phyloP scores from a whole-genome alignment of 148 eudicot genomes.

The Cornus kousa region DNA sequence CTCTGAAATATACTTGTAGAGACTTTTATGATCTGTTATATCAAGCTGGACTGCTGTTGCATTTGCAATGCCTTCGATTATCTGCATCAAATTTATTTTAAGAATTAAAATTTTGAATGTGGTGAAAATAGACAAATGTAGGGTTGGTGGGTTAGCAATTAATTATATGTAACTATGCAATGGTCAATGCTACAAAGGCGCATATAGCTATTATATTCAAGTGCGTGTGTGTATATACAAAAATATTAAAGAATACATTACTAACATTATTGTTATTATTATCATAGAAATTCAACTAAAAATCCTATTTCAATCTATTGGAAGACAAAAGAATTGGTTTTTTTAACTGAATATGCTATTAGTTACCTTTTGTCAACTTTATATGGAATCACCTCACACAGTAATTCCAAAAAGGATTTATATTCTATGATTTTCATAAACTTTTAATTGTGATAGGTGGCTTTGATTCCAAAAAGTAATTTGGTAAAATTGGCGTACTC shows the following conservation, averaged over 20 bases:
- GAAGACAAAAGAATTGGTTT: background rate
- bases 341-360: background rate
- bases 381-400: background rate
- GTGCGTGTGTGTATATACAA: background rate
- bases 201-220: no score
- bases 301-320: background rate
- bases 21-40: constrained; percentile 53
- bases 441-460: no score
- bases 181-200: no score
- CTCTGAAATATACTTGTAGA: constrained; percentile 65
- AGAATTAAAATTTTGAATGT: background rate
- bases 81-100: constrained; percentile 39
- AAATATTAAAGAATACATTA: background rate
- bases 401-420: no score
- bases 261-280: background rate
- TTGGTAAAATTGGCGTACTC: no score
- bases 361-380: background rate
- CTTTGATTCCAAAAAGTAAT: no score
- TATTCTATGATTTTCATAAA: background rate
- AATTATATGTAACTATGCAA: background rate
- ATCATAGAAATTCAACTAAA: background rate
- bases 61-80: constrained; percentile 71
- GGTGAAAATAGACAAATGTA: background rate
- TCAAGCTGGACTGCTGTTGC: constrained; percentile 90
- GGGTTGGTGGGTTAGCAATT: background rate